phyloP scores from a whole-genome alignment of 2,329 filamentous ascomycete species.

The Gnomoniopsis sp. region DNA sequence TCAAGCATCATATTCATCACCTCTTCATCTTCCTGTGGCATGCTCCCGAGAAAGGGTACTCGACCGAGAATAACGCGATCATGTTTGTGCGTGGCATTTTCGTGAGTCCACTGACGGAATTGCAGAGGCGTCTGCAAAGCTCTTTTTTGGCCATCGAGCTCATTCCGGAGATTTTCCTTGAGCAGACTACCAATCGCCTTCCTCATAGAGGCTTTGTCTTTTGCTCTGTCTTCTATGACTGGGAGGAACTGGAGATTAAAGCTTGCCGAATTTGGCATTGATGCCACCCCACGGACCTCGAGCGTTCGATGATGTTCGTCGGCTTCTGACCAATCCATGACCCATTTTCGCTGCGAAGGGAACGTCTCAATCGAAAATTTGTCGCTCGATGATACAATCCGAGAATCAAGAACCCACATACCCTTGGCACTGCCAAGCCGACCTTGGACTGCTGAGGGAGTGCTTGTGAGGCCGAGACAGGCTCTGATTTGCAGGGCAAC shows the following conservation, averaged over 20 bases:
- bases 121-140: slow-evolving; percentile 47
- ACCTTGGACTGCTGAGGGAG: slow-evolving; percentile 65
- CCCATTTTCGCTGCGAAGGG: slow-evolving; percentile 68
- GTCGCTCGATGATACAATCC: slow-evolving; percentile 35
- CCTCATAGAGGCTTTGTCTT: slow-evolving; percentile 41
- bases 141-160: slow-evolving; percentile 49
- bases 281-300: slow-evolving; percentile 50
- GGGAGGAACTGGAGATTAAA: slow-evolving; percentile 69
- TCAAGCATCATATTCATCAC: slow-evolving; percentile 52
- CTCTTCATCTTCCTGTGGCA: slow-evolving; percentile 51
- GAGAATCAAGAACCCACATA: slow-evolving; percentile 63
- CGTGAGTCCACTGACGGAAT: slow-evolving; percentile 53
- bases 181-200: slow-evolving; percentile 47
- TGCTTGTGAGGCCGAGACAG: slow-evolving; percentile 45
- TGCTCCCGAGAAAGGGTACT: slow-evolving; percentile 43
- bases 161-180: slow-evolving; percentile 42
- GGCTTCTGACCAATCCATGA: slow-evolving; percentile 38
- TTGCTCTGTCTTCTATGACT: slow-evolving; percentile 60
- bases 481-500: slow-evolving; percentile 53
- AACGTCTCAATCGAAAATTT: slow-evolving; percentile 64
- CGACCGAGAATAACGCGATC: slow-evolving; percentile 37
- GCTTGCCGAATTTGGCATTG: slow-evolving; percentile 45
- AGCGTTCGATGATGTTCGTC: slow-evolving; percentile 58
- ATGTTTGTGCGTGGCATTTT: slow-evolving; percentile 31
- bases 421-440: slow-evolving; percentile 73